Base-by-base conservation (phyloP, 2,329 filamentous ascomycete species). In the Epichloe glyceriae region DNA sequence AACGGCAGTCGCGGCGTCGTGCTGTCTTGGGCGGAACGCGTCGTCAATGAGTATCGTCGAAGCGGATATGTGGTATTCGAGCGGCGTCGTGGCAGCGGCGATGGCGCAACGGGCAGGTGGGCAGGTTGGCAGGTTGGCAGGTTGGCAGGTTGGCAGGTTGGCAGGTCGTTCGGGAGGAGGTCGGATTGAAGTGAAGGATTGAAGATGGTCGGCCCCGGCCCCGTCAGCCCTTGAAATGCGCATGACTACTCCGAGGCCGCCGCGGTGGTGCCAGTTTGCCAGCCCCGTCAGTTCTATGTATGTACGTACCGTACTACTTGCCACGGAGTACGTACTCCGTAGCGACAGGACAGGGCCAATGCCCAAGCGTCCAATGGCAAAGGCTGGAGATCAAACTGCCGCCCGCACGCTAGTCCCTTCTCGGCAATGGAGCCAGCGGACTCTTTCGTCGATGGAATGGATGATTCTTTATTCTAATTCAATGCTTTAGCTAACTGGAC, bases 201-300 rank as follows among this genome's bases (percentile, higher is more conserved):
- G 47, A 45, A 50, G 40, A 33, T 50, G 48, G 35, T 50, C 48
- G 30, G 39, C 19, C 34, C 37, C 35, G 33, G 39, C 17, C 47
- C 47, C 47, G 33, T 38, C 20, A 41, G 46, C 20, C 47, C 39
- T 43, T 11, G 14, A 26, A 34, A 49, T 33, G 38, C 30, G 20
- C 34, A 47, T 26, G 17, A 40, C 33, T 45, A 7, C 7, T 20
- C 41, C 20, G 12, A 26, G 40, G 10, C 39, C 19, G 39, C 39
- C 15, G 19, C 19, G 7, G 19, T 19, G 26, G 26, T 30, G 26
- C 26, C 26, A 30, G 26, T 26, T 26, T 26, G 26, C 26, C 26
- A 26, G 26, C 26, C 26, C 26, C 26, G 6, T 26, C 7, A 8
- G 26, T 26, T 8, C 26, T 8, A 8, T n/a, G n/a, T n/a, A n/a